These are phyloP conservation scores for Stagonosporopsis rhizophila DNA, from an alignment of 2,329 filamentous ascomycete genomes.

Conservation along the genomic window DNA sequence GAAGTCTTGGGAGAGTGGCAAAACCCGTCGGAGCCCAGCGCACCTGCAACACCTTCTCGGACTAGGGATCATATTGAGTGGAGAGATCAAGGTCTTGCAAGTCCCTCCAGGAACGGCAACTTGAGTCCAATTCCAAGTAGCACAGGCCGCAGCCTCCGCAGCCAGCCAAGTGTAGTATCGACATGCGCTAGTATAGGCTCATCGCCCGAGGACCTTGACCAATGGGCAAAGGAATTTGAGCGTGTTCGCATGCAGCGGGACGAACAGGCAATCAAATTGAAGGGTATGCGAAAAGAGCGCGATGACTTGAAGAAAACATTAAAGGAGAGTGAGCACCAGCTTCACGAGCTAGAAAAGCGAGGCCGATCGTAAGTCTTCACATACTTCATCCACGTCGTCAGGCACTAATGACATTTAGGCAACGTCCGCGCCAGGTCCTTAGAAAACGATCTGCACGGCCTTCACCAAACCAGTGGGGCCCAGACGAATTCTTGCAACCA, in stretches of 20 bases:
- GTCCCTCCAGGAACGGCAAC: conserved; percentile 15
- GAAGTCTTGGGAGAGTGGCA: conserved; percentile 37
- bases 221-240: conserved; percentile 46
- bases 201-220: conserved; percentile 29
- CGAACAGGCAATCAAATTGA: conserved; percentile 44
- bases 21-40: conserved; percentile 16
- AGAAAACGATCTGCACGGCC: conserved; percentile 21
- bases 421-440: conserved; percentile 27
- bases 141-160: conserved; percentile 20
- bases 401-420: not conserved
- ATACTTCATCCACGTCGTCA: not conserved
- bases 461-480: conserved; percentile 11
- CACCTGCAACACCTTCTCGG: conserved; percentile 12
- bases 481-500: conserved; percentile 11
- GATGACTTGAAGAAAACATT: conserved; percentile 41
- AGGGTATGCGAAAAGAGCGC: conserved; percentile 41
- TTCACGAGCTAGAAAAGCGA: conserved; percentile 39
- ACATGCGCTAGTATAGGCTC: conserved; percentile 30
- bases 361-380: conserved; percentile 11
- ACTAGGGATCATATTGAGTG: conserved; percentile 20
- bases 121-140: conserved; percentile 17
- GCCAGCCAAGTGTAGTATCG: conserved; percentile 26
- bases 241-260: conserved; percentile 43
- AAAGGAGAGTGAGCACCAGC: conserved; percentile 42
- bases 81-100: conserved; percentile 20